Evolutionary conservation across 2,329 filamentous ascomycete genomes (phyloP).

Genomic region (Penicillium fuscoglaucum): DNA sequence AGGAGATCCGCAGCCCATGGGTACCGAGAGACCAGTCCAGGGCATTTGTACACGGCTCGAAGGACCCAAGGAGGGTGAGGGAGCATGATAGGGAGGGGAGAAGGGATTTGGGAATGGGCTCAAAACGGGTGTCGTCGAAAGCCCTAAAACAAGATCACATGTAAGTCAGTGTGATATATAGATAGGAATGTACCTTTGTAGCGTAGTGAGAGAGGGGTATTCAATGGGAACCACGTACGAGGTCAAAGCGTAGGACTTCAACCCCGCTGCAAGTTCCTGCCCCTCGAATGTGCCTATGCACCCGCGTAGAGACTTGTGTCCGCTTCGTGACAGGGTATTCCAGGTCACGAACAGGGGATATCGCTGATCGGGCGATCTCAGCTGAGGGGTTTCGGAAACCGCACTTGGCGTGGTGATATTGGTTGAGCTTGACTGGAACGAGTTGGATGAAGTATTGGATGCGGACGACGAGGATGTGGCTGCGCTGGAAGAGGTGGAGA

Average conservation of each 20-base stretch:
- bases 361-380: constrained; percentile 44
- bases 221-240: constrained; percentile 53
- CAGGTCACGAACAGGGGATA: constrained; percentile 92
- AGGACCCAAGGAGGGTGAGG: constrained; percentile 82
- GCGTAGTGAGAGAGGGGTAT: background rate
- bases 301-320: constrained; percentile 72
- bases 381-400: constrained; percentile 27
- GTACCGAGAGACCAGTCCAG: constrained; percentile 84
- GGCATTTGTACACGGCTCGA: constrained; percentile 70
- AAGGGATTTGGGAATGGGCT: constrained; percentile 55
- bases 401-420: constrained; percentile 49
- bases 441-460: constrained; percentile 52
- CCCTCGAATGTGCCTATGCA: constrained; percentile 95
- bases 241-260: constrained; percentile 78
- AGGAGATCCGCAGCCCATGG: constrained; percentile 85
- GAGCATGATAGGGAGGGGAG: constrained; percentile 52
- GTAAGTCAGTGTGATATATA: background rate
- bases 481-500: constrained; percentile 41
- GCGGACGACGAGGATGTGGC: constrained; percentile 46
- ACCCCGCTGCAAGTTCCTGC: constrained; percentile 69
- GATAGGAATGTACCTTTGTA: background rate
- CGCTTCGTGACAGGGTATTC: constrained; percentile 69
- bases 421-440: constrained; percentile 43
- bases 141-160: constrained; percentile 46
- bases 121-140: constrained; percentile 64